These are phyloP conservation scores for Clarireedia monteithiana DNA, from an alignment of 2,329 filamentous ascomycete species.

Conservation along the genomic window DNA sequence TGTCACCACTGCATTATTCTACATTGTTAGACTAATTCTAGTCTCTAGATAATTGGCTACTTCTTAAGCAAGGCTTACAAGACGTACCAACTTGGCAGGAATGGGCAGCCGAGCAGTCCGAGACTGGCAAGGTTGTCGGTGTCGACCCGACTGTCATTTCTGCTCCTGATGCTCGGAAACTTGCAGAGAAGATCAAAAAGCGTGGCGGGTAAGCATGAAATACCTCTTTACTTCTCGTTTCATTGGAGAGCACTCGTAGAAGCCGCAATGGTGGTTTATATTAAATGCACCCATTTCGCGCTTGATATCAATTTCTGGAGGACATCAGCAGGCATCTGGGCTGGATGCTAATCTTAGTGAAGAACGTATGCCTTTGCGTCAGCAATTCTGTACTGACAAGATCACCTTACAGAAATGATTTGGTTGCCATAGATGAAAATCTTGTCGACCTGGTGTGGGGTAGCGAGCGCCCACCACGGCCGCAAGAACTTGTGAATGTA, in stretches of 20 bases:
- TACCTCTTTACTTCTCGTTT: not conserved
- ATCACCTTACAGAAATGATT: constrained; percentile 33
- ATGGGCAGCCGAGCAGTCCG: constrained; percentile 83
- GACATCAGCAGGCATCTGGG: not conserved
- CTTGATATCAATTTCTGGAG: too few relatives aligned
- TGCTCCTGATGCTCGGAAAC: constrained; percentile 61
- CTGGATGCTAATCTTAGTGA: not conserved
- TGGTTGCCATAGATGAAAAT: constrained; percentile 72
- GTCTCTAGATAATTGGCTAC: constrained; percentile 61
- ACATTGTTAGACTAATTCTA: not conserved
- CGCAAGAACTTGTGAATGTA: constrained; percentile 67
- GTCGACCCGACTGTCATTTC: constrained; percentile 87
- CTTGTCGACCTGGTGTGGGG: constrained; percentile 91
- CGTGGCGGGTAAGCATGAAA: constrained; percentile 56
- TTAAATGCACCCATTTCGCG: too few relatives aligned
- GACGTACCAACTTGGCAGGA: constrained; percentile 97
- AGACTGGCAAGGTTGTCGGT: constrained; percentile 78
- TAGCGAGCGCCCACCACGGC: constrained; percentile 60
- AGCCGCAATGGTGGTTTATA: too few relatives aligned
- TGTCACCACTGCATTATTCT: not conserved
- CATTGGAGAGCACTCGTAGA: too few relatives aligned
- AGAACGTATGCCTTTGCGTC: too few relatives aligned
- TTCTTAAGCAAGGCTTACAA: constrained; percentile 88
- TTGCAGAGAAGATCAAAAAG: constrained; percentile 80
- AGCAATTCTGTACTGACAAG: not conserved